Evolutionary conservation across 2,329 filamentous ascomycete species (phyloP).

Genomic region (Neopestalotiopsis sp.): DNA sequence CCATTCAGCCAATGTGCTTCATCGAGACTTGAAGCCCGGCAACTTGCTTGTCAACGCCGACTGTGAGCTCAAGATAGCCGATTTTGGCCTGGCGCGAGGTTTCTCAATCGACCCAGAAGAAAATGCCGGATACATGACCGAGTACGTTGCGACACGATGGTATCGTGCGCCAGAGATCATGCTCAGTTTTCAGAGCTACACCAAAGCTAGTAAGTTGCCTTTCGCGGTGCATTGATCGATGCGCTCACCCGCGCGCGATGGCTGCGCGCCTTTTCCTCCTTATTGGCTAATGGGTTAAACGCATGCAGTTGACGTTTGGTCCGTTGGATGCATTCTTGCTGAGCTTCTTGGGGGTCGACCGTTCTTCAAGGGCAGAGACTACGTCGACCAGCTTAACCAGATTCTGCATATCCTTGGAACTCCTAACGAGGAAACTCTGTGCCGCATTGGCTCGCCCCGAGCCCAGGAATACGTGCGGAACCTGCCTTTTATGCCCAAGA

Average conservation of each 20-base stretch:
- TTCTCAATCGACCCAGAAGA: slow-evolving; percentile 98
- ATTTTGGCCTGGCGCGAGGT: slow-evolving; percentile 94
- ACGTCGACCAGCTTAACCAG: slow-evolving; percentile 99
- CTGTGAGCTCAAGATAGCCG: slow-evolving; percentile 98
- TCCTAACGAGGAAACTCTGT: slow-evolving; percentile 92
- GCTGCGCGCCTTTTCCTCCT: background rate
- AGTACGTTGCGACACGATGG: slow-evolving; percentile 98
- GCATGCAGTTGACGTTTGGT: slow-evolving; percentile 93
- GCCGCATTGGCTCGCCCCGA: slow-evolving; percentile 90
- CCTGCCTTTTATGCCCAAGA: slow-evolving; percentile 92
- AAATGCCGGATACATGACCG: slow-evolving; percentile 99
- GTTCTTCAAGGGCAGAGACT: slow-evolving; percentile 99
- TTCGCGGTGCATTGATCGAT: background rate
- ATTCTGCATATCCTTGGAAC: slow-evolving; percentile 98
- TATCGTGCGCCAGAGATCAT: slow-evolving; percentile 96
- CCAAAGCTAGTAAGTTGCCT: slow-evolving; percentile 92
- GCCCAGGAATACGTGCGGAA: slow-evolving; percentile 99
- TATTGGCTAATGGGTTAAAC: too few relatives aligned
- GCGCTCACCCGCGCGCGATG: too few relatives aligned
- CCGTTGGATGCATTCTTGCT: slow-evolving; percentile 95
- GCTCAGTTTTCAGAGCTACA: slow-evolving; percentile 99
- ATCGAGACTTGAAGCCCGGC: slow-evolving; percentile 95
- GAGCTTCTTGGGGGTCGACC: slow-evolving; percentile 94
- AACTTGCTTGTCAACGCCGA: slow-evolving; percentile 98
- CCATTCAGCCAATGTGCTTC: slow-evolving; percentile 96